A percentile compares a stretch with the other conserved stretches of the same genome.
phyloP scores from a whole-genome alignment of 2,329 filamentous ascomycete genomes.

The Pseudovirgaria hyperparasitica region DNA sequence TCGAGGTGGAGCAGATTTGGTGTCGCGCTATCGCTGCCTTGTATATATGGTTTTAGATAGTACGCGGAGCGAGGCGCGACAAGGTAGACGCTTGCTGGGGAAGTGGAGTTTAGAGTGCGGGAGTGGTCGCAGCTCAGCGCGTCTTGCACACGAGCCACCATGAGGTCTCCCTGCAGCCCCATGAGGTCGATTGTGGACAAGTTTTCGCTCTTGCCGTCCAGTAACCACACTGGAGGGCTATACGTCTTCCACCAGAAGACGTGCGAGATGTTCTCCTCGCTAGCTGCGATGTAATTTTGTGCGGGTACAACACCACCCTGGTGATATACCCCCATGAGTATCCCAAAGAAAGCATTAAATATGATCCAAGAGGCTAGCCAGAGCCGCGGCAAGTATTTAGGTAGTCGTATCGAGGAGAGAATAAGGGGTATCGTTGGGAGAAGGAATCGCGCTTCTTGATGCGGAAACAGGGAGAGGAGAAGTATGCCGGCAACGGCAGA shows the following conservation, averaged over 20 bases:
- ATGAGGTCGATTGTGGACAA: constrained; percentile 62
- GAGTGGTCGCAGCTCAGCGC: constrained; percentile 50
- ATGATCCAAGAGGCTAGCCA: constrained; percentile 51
- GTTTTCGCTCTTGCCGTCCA: constrained; percentile 62
- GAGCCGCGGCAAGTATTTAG: constrained; percentile 36
- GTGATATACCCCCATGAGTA: constrained; percentile 71
- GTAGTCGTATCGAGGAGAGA: constrained; percentile 58
- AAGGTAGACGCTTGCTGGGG: constrained; percentile 42
- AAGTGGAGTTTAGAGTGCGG: constrained; percentile 9
- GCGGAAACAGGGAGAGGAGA: constrained; percentile 60
- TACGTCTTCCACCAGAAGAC: constrained; percentile 83
- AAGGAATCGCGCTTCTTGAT: constrained; percentile 70
- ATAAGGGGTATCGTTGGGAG: constrained; percentile 66
- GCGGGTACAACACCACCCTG: constrained; percentile 67
- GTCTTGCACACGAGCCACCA: constrained; percentile 46
- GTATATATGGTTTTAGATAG: constrained; percentile 51
- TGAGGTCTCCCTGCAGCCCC: constrained; percentile 49
- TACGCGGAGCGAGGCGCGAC: constrained; percentile 60
- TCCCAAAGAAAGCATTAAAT: constrained; percentile 56
- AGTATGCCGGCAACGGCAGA: constrained; percentile 62
- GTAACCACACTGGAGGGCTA: constrained; percentile 66
- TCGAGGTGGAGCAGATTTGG: constrained; percentile 46
- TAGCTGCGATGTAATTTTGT: constrained; percentile 61
- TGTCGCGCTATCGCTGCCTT: constrained; percentile 6
- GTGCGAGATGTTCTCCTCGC: constrained; percentile 50